phyloP scores from a whole-genome alignment of 2,329 filamentous ascomycete species.

The Exophiala aquamarina region DNA sequence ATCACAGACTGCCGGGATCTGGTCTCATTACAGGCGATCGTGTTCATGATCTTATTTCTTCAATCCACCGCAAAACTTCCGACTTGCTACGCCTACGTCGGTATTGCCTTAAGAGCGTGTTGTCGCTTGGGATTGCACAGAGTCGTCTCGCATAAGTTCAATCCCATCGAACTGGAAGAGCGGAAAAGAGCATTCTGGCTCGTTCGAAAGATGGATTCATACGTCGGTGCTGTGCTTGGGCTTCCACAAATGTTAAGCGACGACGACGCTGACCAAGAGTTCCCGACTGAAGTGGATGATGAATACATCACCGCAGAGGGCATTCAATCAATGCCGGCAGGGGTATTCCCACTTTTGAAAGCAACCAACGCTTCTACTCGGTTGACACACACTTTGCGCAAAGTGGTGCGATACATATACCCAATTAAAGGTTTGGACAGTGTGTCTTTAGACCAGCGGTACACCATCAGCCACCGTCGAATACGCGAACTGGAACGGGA shows the following conservation, averaged over 20 bases:
- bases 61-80: slow-evolving; percentile 77
- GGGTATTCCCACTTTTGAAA: slow-evolving; percentile 56
- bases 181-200: slow-evolving; percentile 64
- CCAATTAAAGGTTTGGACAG: slow-evolving; percentile 50
- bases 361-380: slow-evolving; percentile 62
- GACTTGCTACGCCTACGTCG: slow-evolving; percentile 77
- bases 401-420: slow-evolving; percentile 65
- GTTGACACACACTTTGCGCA: slow-evolving; percentile 57
- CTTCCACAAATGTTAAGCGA: slow-evolving; percentile 50
- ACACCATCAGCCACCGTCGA: slow-evolving; percentile 63
- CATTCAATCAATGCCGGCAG: slow-evolving; percentile 55
- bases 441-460: slow-evolving; percentile 51
- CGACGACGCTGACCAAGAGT: slow-evolving; percentile 52
- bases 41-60: slow-evolving; percentile 79
- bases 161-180: slow-evolving; percentile 71
- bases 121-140: slow-evolving; percentile 77
- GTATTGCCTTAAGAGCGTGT: slow-evolving; percentile 73
- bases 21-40: slow-evolving; percentile 69
- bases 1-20: slow-evolving; percentile 68
- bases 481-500: slow-evolving; percentile 66
- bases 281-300: slow-evolving; percentile 46
- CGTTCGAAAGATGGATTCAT: slow-evolving; percentile 51
- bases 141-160: slow-evolving; percentile 65
- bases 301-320: slow-evolving; percentile 47
- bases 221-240: slow-evolving; percentile 50